Base-by-base conservation (phyloP, 2,329 filamentous ascomycete species). In the Geosmithia morbida region DNA sequence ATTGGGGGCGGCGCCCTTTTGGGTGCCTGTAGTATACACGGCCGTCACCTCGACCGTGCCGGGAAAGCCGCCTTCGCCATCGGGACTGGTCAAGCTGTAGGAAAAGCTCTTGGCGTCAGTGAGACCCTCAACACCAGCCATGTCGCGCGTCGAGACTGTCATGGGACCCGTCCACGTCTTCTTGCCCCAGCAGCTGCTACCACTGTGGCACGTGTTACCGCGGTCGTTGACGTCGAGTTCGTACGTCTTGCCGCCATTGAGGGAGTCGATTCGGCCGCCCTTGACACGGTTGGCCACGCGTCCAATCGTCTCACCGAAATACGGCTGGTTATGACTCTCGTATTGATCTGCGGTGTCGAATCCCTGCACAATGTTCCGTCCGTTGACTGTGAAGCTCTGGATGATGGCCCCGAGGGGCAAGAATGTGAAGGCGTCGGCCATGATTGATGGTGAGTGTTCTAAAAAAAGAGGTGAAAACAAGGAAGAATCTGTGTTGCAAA, bases 251-350 rank as follows among this genome's bases (percentile, higher is more conserved):
- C 71, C 70, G 51, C 71, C 70, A 63, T 95, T 95, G 55, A 96
- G 66, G 46, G 71, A 72, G 53, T 81, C 67, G 60, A 96, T 80
- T 54, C 77, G 72, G 22, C 81, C 87, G 57, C 74, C 70, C 48
- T 78, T 76, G 60, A 95, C 79, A 49, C 90, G 83, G 68, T 97
- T 97, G 51, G 88, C 79, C 18, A 81, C 70, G 47, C 80, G 85
- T 48, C 92, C 92, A 61, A 97, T 95, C 43, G 87, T 97, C 62
- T 90, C 89, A 53, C 92, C 90, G 60, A 95, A 97, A 70, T 81
- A 89, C 2, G 86, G 81, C 11, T 65, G 69, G 67, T 92, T 90
- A 70, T 89, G 69, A 55, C 77, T 67, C 53, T 75, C 75, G 68
- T 96, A 96, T 51, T 82, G 77, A 43, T 84, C 78, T 47, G 84